Evolutionary conservation across 2,329 filamentous ascomycete species (phyloP).

Genomic region (Chaetomiaceae sp.): DNA sequence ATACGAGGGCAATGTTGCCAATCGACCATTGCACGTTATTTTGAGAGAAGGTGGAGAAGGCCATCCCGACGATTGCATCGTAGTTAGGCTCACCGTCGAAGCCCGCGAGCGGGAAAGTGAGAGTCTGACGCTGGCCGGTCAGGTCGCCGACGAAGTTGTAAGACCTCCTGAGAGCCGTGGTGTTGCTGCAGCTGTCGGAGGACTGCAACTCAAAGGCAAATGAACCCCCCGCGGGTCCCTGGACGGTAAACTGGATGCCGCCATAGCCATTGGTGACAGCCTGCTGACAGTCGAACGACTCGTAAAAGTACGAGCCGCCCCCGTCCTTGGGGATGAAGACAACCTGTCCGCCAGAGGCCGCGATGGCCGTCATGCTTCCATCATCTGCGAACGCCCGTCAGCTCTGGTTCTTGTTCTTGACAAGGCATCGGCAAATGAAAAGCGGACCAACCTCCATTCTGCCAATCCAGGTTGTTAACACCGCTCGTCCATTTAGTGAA

Average conservation of each 20-base stretch:
- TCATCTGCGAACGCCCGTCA: conserved; percentile 38
- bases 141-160: conserved; percentile 34
- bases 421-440: background rate
- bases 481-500: conserved; percentile 27
- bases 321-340: conserved; percentile 45
- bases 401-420: background rate
- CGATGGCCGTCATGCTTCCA: conserved; percentile 35
- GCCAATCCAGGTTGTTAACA: conserved; percentile 27
- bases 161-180: conserved; percentile 20
- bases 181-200: conserved; percentile 16
- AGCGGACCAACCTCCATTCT: conserved; percentile 26
- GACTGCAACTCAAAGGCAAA: conserved; percentile 46
- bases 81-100: conserved; percentile 45
- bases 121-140: conserved; percentile 45
- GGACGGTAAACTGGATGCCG: conserved; percentile 43
- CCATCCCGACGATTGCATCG: conserved; percentile 35
- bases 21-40: conserved; percentile 22
- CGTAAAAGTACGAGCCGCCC: conserved; percentile 49
- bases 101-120: conserved; percentile 45
- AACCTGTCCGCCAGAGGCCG: conserved; percentile 39
- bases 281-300: conserved; percentile 45
- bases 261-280: conserved; percentile 43
- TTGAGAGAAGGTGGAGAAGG: conserved; percentile 25
- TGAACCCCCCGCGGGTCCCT: conserved; percentile 39
- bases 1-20: conserved; percentile 26